Conservation (phyloP, 2,329 filamentous ascomycete species). For the Allantophomopsis lycopodina region DNA sequence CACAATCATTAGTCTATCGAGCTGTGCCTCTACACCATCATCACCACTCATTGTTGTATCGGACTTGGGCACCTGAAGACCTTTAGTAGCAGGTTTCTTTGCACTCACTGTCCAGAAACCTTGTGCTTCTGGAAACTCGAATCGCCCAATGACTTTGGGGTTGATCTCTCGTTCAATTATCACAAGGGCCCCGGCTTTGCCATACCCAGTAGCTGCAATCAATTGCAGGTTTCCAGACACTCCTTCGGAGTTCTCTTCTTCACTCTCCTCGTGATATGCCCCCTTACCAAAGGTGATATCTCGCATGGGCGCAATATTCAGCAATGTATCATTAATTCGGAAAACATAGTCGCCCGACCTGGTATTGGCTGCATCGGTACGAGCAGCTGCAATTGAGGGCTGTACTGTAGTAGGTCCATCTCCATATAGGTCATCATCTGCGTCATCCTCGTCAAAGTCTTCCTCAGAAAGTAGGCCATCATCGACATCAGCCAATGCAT, state of each 20-base stretch:
- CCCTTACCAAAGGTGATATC: slow-evolving; percentile 58
- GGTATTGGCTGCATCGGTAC: slow-evolving; percentile 17
- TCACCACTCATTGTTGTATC: slow-evolving; percentile 27
- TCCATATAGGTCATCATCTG: slow-evolving; percentile 46
- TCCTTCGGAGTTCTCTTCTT: slow-evolving; percentile 27
- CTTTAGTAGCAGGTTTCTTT: slow-evolving; percentile 51
- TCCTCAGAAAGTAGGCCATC: slow-evolving; percentile 31
- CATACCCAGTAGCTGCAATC: slow-evolving; percentile 47
- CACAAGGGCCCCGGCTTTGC: slow-evolving; percentile 55
- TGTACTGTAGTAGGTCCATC: slow-evolving; percentile 31
- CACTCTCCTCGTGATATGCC: slow-evolving; percentile 25
- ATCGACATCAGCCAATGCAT: slow-evolving; percentile 32
- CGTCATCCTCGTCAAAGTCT: slow-evolving; percentile 39
- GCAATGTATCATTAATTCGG: slow-evolving; percentile 60
- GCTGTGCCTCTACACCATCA: slow-evolving; percentile 44
- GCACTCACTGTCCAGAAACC: slow-evolving; percentile 72
- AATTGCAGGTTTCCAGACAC: slow-evolving; percentile 45
- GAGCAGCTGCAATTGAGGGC: slow-evolving; percentile 21
- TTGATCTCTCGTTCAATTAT: slow-evolving; percentile 68
- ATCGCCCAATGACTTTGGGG: slow-evolving; percentile 54
- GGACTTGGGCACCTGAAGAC: slow-evolving; percentile 22
- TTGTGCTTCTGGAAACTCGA: slow-evolving; percentile 59
- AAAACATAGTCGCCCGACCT: slow-evolving; percentile 58
- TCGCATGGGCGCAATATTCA: slow-evolving; percentile 68
- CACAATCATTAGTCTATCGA: slow-evolving; percentile 73